Conservation (phyloP, 768 basidiomycete species). For the Termitomyces sp. region DNA sequence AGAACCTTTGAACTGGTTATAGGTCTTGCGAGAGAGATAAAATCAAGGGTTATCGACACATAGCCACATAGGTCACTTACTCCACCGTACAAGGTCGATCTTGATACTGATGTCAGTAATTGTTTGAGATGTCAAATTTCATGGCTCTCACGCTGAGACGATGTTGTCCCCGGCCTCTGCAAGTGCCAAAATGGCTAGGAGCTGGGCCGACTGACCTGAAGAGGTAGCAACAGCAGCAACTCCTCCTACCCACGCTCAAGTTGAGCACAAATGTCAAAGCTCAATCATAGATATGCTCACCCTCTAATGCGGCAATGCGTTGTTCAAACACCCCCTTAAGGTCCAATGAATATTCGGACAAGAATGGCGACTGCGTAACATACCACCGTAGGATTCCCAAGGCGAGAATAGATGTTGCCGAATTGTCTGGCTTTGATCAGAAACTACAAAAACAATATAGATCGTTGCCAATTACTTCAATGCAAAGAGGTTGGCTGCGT, state of each 20-base stretch:
- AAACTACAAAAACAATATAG: too few species aligned
- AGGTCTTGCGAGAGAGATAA: neutral
- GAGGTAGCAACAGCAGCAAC: slow-evolving; percentile 70
- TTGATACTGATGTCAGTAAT: neutral
- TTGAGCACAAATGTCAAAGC: too few species aligned
- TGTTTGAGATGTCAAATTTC: neutral
- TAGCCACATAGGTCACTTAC: neutral
- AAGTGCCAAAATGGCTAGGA: slow-evolving; percentile 58
- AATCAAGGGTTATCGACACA: neutral
- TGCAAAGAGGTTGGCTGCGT: slow-evolving; percentile 3
- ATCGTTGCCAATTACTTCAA: neutral
- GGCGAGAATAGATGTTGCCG: slow-evolving; percentile 47
- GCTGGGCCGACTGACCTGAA: slow-evolving; percentile 65
- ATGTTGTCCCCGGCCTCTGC: slow-evolving; percentile 75
- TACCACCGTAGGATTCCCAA: slow-evolving; percentile 62
- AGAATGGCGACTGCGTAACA: neutral
- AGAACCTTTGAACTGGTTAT: slow-evolving; percentile 5
- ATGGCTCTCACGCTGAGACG: slow-evolving; percentile 55
- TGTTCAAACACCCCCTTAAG: slow-evolving; percentile 66
- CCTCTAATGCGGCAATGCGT: slow-evolving; percentile 72
- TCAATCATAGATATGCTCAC: too few species aligned
- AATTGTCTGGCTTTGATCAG: too few species aligned
- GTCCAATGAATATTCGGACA: too few species aligned
- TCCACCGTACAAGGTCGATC: neutral
- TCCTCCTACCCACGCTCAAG: slow-evolving; percentile 42